These are phyloP conservation scores for Prunus campanulata DNA, from an alignment of 306 rosid species.

Conservation along the genomic window DNA sequence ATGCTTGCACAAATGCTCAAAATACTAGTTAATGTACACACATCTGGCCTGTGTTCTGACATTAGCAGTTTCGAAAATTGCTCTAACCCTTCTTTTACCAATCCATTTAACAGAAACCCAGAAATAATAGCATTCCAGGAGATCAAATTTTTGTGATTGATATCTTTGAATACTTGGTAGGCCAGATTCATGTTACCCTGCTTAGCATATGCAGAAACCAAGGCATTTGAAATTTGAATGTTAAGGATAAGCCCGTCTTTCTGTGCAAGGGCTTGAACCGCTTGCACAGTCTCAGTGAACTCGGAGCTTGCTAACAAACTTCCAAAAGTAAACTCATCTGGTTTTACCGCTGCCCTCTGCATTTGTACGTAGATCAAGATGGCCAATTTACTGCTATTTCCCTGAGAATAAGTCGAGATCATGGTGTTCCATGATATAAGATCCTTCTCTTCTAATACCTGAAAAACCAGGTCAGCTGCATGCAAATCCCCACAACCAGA, in stretches of 20 bases:
- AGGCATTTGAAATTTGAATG: conserved; percentile 56
- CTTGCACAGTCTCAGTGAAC: conserved; percentile 40
- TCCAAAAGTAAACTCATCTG: conserved; percentile 73
- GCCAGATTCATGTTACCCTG: conserved; percentile 47
- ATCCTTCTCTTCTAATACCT: conserved; percentile 50
- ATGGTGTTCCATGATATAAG: conserved; percentile 74
- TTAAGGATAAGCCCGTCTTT: conserved; percentile 48
- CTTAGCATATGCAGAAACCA: conserved; percentile 62
- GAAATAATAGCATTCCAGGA: conserved; percentile 73
- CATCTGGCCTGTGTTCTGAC: conserved; percentile 55
- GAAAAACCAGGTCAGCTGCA: conserved; percentile 49
- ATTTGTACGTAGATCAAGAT: conserved; percentile 45
- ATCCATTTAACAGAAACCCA: conserved; percentile 57
- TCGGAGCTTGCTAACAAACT: conserved; percentile 57
- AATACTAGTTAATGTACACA: conserved; percentile 53
- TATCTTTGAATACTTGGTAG: conserved; percentile 42
- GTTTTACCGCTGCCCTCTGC: conserved; percentile 48
- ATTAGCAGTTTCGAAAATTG: conserved; percentile 43
- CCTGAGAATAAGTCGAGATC: conserved; percentile 52
- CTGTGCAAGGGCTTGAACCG: conserved; percentile 48
- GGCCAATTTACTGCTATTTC: conserved; percentile 41
- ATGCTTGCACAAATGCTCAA: conserved; percentile 66
- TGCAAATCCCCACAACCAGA: conserved; percentile 52
- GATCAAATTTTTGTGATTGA: conserved; percentile 44
- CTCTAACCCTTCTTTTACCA: conserved; percentile 47